These are phyloP conservation scores for Pezicula rhizophila DNA, from an alignment of 2,329 filamentous ascomycete species.

Conservation along the genomic window DNA sequence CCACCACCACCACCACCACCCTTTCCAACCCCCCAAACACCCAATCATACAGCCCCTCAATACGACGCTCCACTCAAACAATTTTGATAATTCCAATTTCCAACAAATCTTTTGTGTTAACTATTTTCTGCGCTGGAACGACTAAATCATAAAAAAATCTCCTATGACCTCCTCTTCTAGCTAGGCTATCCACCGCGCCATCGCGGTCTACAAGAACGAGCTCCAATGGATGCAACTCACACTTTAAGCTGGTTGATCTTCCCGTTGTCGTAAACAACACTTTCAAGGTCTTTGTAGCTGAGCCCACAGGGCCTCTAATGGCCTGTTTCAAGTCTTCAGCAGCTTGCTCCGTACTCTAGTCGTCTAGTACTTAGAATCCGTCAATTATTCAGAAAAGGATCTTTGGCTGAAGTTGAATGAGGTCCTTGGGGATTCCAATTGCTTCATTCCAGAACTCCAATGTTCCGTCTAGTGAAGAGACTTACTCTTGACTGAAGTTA, in stretches of 20 bases:
- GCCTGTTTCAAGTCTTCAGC: background rate
- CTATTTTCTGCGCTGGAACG: no score
- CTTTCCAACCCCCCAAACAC: no score
- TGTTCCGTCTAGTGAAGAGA: background rate
- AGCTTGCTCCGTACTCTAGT: conserved; percentile 1
- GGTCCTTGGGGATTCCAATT: background rate
- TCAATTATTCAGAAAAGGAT: conserved; percentile 6
- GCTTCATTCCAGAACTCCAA: background rate
- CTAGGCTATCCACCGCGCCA: conserved; percentile 3
- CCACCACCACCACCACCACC: no score
- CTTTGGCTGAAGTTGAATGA: background rate
- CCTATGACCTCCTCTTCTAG: background rate
- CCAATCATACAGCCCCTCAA: no score
- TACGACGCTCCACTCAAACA: no score
- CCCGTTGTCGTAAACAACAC: conserved; percentile 3
- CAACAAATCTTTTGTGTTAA: no score
- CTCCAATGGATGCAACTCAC: background rate
- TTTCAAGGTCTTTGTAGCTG: background rate
- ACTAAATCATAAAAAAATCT: background rate
- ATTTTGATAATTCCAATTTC: no score
- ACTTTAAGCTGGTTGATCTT: background rate
- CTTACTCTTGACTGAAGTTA: conserved; percentile 1
- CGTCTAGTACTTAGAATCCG: conserved; percentile 3
- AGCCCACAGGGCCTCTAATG: background rate
- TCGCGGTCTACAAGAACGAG: conserved; percentile 3